Percentiles rank a stretch among this genome's conserved stretches.
These are phyloP conservation scores for Myriosclerotinia scirpicola DNA, from an alignment of 2,329 filamentous ascomycete species.

Conservation along the genomic window DNA sequence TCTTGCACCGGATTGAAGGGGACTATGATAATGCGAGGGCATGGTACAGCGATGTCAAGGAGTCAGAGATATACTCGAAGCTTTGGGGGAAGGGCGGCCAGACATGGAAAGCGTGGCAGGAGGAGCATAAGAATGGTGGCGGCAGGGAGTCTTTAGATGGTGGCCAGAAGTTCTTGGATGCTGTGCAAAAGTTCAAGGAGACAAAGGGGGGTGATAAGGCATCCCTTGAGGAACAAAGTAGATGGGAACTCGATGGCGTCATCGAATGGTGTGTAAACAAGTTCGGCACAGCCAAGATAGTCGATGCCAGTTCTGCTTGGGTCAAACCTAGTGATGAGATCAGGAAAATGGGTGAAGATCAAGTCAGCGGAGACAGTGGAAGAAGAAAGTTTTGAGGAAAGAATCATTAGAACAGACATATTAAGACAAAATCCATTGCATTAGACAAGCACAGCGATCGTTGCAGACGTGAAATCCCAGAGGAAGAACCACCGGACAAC, in stretches of 20 bases:
- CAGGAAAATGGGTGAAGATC: constrained; percentile 24
- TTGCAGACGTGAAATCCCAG: constrained; percentile 33
- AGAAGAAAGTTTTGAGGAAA: constrained; percentile 27
- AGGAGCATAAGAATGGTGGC: neutral
- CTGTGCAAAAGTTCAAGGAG: constrained; percentile 40
- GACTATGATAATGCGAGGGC: constrained; percentile 50
- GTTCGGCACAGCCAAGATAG: constrained; percentile 46
- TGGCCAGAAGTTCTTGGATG: constrained; percentile 44
- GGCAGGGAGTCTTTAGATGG: constrained; percentile 34
- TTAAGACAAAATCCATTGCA: constrained; percentile 25
- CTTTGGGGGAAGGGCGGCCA: constrained; percentile 38
- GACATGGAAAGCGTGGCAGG: constrained; percentile 20
- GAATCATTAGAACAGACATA: constrained; percentile 17
- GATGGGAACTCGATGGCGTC: constrained; percentile 45
- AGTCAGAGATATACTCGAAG: constrained; percentile 40
- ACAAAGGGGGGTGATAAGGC: constrained; percentile 19
- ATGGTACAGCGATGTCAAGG: constrained; percentile 49
- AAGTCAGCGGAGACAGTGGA: constrained; percentile 26
- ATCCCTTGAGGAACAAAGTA: constrained; percentile 39
- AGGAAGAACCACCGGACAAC: constrained; percentile 29
- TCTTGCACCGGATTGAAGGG: constrained; percentile 52
- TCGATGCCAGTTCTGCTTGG: constrained; percentile 45
- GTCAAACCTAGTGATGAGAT: constrained; percentile 28
- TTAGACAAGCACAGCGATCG: constrained; percentile 32
- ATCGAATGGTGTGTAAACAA: constrained; percentile 47